A percentile compares a stretch with the other conserved stretches of the same genome.
These are phyloP conservation scores for Trichoderma sp. DNA, from an alignment of 2,329 filamentous ascomycete species.

Conservation along the genomic window DNA sequence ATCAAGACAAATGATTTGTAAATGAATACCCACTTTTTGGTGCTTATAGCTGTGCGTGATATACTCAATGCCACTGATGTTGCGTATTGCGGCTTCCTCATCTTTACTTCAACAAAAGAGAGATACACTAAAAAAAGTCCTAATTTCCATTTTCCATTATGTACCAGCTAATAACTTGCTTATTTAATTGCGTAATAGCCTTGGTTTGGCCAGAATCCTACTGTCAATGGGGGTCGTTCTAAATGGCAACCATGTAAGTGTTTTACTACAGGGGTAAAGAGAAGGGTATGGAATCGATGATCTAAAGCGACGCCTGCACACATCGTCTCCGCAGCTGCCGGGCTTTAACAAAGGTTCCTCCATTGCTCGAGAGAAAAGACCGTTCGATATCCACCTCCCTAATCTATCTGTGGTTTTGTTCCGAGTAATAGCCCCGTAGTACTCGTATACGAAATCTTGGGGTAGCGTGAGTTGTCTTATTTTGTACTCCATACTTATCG, in stretches of 20 bases:
- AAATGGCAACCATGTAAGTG: background rate
- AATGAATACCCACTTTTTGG: background rate
- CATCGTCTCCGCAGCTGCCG: background rate
- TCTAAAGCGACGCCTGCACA: background rate
- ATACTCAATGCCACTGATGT: background rate
- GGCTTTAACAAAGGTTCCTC: background rate
- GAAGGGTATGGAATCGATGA: background rate
- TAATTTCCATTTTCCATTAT: background rate
- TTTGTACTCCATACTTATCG: background rate
- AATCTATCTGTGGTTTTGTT: background rate
- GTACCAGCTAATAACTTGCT: background rate
- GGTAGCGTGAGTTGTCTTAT: background rate
- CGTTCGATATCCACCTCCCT: background rate
- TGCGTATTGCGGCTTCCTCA: background rate
- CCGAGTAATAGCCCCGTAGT: background rate
- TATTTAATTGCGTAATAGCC: background rate
- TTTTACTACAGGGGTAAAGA: background rate
- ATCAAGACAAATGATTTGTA: background rate
- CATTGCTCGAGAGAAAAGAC: background rate
- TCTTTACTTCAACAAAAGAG: background rate
- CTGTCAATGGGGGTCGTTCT: background rate
- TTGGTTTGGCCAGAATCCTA: background rate
- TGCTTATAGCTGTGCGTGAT: background rate
- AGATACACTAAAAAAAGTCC: background rate
- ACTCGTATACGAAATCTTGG: background rate